These are phyloP conservation scores for Obba rivulosa DNA, from an alignment of 768 basidiomycete species.

Conservation along the genomic window DNA sequence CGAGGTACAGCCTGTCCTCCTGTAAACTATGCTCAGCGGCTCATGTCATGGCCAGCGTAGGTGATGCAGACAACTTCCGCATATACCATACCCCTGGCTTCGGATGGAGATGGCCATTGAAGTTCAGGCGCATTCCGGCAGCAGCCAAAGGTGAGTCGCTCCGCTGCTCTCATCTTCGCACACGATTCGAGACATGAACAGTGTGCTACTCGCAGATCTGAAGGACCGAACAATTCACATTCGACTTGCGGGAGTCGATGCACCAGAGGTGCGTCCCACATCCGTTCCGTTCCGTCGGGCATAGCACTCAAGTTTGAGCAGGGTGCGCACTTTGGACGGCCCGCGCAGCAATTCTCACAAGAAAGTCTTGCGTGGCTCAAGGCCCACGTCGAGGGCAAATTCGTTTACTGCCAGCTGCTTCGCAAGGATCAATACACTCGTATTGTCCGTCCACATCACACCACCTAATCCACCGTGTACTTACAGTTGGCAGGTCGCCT, in stretches of 20 bases:
- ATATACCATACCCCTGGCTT: conserved; percentile 81
- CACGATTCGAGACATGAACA: neutral
- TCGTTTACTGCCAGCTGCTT: conserved; percentile 66
- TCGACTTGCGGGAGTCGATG: conserved; percentile 87
- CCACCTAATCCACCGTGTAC: neutral
- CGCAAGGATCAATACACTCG: conserved; percentile 81
- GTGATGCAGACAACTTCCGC: conserved; percentile 85
- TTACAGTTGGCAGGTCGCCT: conserved; percentile 50
- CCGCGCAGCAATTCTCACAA: conserved; percentile 65
- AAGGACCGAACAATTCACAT: conserved; percentile 82
- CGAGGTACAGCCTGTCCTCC: conserved; percentile 45
- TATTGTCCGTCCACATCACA: conserved; percentile 44
- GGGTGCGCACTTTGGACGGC: conserved; percentile 82
- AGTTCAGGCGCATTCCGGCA: conserved; percentile 59
- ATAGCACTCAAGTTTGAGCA: conserved; percentile 23
- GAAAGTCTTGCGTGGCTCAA: conserved; percentile 77
- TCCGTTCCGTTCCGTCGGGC: neutral
- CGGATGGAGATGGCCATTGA: conserved; percentile 71
- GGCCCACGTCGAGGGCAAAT: conserved; percentile 46
- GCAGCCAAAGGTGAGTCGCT: conserved; percentile 45
- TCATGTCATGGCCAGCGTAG: conserved; percentile 46
- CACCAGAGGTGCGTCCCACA: conserved; percentile 67
- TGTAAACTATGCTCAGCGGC: neutral
- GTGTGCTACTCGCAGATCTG: conserved; percentile 41
- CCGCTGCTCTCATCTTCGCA: neutral